phyloP scores from a whole-genome alignment of 2,329 filamentous ascomycete species.

The Stachybotrys echinatus region DNA sequence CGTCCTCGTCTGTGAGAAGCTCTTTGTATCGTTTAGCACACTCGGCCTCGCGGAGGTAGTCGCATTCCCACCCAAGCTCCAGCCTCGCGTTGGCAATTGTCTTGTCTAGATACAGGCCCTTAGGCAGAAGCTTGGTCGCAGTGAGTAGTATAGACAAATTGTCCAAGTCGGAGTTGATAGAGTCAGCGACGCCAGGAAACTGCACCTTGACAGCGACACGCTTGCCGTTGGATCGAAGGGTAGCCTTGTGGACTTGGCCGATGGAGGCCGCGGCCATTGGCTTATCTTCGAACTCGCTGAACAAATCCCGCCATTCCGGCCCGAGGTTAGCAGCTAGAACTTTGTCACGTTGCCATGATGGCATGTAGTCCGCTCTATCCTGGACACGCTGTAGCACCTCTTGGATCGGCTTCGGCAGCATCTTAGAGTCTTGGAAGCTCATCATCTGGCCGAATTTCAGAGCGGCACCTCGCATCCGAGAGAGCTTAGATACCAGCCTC shows the following conservation, averaged over 20 bases:
- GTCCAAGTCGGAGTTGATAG: constrained; percentile 93
- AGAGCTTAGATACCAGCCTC: constrained; percentile 84
- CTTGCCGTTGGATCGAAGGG: constrained; percentile 67
- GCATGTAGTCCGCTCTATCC: constrained; percentile 97
- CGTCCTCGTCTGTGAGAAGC: constrained; percentile 61
- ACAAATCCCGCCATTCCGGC: constrained; percentile 76
- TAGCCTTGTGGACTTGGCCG: constrained; percentile 87
- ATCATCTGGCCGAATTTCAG: constrained; percentile 97
- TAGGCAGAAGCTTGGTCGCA: constrained; percentile 83
- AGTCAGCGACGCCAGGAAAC: constrained; percentile 92
- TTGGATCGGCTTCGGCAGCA: constrained; percentile 82
- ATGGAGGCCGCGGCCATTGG: constrained; percentile 96
- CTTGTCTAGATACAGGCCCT: constrained; percentile 90
- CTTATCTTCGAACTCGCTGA: constrained; percentile 78
- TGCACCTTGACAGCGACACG: constrained; percentile 93
- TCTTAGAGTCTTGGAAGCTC: constrained; percentile 95
- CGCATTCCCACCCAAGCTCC: constrained; percentile 95
- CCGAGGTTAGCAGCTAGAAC: constrained; percentile 79
- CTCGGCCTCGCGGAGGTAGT: constrained; percentile 84
- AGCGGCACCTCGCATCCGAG: constrained; percentile 94
- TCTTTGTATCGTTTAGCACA: constrained; percentile 71
- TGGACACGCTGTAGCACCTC: constrained; percentile 91
- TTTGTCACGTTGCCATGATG: constrained; percentile 81
- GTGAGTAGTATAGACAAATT: constrained; percentile 88
- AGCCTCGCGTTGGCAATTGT: constrained; percentile 92